phyloP scores from a whole-genome alignment of 1,284 basidiomycete species.

The Malassezia japonica region DNA sequence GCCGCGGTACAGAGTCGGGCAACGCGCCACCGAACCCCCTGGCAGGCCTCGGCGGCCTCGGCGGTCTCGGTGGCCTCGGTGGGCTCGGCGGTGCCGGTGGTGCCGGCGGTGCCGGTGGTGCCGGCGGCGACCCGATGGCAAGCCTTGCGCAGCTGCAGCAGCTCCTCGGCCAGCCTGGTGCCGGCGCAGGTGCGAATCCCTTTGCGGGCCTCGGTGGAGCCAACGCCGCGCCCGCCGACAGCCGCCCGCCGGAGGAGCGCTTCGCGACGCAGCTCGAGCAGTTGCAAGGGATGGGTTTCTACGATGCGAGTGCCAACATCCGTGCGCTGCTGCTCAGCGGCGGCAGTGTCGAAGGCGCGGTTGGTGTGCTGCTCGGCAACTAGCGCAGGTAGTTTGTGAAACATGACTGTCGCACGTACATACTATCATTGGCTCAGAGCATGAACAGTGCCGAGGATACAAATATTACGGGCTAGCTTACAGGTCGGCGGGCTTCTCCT shows the following conservation, averaged over 20 bases:
- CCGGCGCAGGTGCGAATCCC: not conserved
- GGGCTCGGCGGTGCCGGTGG: conserved; percentile 11
- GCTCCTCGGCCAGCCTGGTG: conserved; percentile 15
- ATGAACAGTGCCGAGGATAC: not conserved
- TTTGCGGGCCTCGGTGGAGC: not conserved
- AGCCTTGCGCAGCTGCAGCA: conserved; percentile 20
- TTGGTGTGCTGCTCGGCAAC: conserved; percentile 28
- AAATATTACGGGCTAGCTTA: not conserved
- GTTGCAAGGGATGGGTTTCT: conserved; percentile 44
- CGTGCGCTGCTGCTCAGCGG: conserved; percentile 38
- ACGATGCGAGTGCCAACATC: conserved; percentile 37
- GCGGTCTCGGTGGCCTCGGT: conserved; percentile 10
- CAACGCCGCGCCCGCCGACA: conserved; percentile 13
- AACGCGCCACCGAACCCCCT: not conserved
- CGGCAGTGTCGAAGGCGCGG: conserved; percentile 38
- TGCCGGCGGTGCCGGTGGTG: conserved; percentile 6
- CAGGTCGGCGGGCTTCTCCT: conserved; percentile 22
- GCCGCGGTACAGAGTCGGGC: too few relatives aligned
- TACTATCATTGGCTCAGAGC: not conserved
- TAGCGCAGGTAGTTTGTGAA: too few relatives aligned
- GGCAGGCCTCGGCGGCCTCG: not conserved
- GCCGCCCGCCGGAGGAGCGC: conserved; percentile 39
- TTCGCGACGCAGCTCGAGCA: conserved; percentile 41
- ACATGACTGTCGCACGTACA: too few relatives aligned
- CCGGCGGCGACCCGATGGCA: conserved; percentile 17